A percentile compares a stretch with the other conserved stretches of the same genome.
These are phyloP conservation scores for Fraxinus velutina DNA, from an alignment of 305 asterid genomes.

Conservation along the genomic window DNA sequence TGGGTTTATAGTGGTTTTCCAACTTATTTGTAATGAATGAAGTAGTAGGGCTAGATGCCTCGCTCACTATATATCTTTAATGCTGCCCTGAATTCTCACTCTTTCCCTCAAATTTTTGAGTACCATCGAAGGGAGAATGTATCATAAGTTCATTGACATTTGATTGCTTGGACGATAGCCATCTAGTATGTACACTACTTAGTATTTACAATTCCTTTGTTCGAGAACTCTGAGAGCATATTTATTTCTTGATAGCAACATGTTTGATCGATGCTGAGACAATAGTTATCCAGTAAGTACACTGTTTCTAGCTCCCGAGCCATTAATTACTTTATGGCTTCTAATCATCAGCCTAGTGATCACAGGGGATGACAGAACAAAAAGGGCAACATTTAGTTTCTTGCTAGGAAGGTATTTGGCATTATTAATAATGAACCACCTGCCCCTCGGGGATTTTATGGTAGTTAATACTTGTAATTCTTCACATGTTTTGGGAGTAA, in stretches of 20 bases:
- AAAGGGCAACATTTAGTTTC: background rate
- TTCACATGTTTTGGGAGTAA: background rate
- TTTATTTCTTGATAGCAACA: background rate
- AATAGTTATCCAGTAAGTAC: background rate
- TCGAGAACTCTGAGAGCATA: background rate
- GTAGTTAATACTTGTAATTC: background rate
- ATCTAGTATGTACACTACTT: background rate
- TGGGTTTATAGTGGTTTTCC: background rate
- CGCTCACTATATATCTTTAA: background rate
- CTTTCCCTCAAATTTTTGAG: background rate
- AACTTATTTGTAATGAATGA: background rate
- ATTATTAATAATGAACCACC: background rate
- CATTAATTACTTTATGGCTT: background rate
- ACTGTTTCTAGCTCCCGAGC: background rate
- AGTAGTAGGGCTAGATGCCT: background rate
- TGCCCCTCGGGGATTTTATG: background rate
- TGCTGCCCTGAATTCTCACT: background rate
- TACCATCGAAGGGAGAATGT: background rate
- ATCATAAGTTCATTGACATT: background rate
- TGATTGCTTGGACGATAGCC: background rate
- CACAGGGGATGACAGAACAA: background rate
- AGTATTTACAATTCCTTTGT: background rate
- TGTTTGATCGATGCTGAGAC: background rate
- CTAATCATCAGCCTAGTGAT: background rate
- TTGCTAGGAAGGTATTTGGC: background rate